Percentiles rank a stretch among this genome's conserved stretches.
Evolutionary conservation across 495 filamentous ascomycete species (phyloP).

Genomic region (Aspergillus nanangensis): DNA sequence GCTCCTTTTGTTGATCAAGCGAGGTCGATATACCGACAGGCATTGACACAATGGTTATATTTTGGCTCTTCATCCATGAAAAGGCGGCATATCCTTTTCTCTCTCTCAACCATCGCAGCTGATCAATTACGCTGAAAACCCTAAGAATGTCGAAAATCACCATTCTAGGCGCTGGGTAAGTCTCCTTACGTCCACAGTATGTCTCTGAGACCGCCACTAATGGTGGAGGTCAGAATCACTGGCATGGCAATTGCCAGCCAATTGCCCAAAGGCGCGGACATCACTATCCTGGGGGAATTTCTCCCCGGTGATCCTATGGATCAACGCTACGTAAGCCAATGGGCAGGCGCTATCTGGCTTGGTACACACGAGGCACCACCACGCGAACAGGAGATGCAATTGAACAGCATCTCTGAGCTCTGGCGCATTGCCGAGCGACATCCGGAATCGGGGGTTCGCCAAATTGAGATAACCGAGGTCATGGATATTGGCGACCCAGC

Average conservation of each 20-base stretch:
- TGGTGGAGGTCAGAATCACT: conserved; percentile 3
- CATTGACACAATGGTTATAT: too few species aligned
- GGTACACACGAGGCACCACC: conserved; percentile 14
- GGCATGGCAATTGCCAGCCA: conserved; percentile 8
- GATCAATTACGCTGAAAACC: background rate
- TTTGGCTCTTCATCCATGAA: too few species aligned
- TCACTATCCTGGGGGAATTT: conserved; percentile 48
- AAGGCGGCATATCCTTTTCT: too few species aligned
- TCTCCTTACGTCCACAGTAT: background rate
- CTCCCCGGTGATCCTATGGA: conserved; percentile 13
- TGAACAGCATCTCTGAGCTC: conserved; percentile 12
- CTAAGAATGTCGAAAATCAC: conserved; percentile 4
- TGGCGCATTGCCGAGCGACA: conserved; percentile 10
- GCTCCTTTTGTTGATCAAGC: too few species aligned
- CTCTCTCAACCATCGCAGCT: background rate
- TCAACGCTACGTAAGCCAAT: conserved; percentile 18
- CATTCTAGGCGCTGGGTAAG: conserved; percentile 6
- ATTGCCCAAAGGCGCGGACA: conserved; percentile 3
- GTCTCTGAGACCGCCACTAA: background rate
- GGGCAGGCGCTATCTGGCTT: conserved; percentile 24
- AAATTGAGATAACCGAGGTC: conserved; percentile 7
- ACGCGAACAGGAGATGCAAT: conserved; percentile 21
- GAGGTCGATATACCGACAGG: too few species aligned
- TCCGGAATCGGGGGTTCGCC: conserved; percentile 14
- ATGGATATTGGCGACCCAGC: background rate